These are phyloP conservation scores for Auricularia auricula-judae DNA, from an alignment of 768 basidiomycete genomes.

Conservation along the genomic window DNA sequence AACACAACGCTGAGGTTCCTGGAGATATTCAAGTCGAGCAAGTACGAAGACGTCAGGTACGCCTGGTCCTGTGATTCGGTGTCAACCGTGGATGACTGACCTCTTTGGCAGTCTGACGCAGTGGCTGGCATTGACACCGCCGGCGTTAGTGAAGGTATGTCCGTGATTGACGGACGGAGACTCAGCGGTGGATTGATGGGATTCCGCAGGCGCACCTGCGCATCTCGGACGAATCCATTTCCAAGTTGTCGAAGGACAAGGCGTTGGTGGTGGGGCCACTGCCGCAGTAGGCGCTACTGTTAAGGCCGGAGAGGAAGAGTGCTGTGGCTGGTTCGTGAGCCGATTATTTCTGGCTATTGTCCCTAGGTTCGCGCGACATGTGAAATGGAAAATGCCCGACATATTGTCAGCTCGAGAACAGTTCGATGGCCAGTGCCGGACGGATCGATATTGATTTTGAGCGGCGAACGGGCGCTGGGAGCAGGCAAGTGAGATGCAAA, in stretches of 20 bases:
- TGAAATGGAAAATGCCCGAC: background rate
- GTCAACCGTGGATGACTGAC: slow-evolving; percentile 14
- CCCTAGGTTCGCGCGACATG: background rate
- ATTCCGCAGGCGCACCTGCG: slow-evolving; percentile 35
- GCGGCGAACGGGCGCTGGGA: too few species aligned
- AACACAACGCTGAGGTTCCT: slow-evolving; percentile 46
- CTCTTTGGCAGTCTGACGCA: slow-evolving; percentile 33
- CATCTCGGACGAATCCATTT: slow-evolving; percentile 39
- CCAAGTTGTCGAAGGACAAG: slow-evolving; percentile 40
- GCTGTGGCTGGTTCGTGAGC: background rate
- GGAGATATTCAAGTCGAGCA: slow-evolving; percentile 51
- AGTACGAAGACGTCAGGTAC: slow-evolving; percentile 6
- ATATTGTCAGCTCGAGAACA: too few species aligned
- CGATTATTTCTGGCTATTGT: background rate
- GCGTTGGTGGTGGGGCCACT: slow-evolving; percentile 30
- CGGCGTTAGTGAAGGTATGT: slow-evolving; percentile 36
- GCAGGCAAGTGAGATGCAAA: too few species aligned
- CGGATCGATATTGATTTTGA: background rate
- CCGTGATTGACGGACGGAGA: background rate
- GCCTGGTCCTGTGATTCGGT: slow-evolving; percentile 6
- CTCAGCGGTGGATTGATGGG: background rate
- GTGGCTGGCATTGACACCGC: slow-evolving; percentile 54
- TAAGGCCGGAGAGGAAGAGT: background rate
- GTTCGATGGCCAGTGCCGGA: background rate
- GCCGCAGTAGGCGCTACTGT: background rate